Percentiles rank a stretch among this genome's conserved stretches.
Conservation (phyloP, 345 rosid genomes). For the Citrus inodora region DNA sequence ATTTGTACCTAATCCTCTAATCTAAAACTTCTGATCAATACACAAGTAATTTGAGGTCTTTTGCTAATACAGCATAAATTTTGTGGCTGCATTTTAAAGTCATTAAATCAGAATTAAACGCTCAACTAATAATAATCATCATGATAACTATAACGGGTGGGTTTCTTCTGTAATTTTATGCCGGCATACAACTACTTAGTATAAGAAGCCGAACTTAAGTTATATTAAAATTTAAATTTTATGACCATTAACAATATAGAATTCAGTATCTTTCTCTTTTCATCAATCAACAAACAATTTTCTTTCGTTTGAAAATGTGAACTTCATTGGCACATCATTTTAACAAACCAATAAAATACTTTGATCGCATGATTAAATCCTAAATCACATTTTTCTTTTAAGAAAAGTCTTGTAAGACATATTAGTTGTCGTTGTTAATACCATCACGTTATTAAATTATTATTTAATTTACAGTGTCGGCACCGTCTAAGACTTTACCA, state of each 20-base stretch:
- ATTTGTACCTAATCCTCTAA: not conserved
- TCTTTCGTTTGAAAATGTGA: not conserved
- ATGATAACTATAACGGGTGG: not conserved
- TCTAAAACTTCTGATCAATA: not conserved
- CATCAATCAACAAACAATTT: not conserved
- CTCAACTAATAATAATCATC: too few species aligned
- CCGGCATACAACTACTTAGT: not conserved
- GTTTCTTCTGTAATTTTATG: not conserved
- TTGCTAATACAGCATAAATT: not conserved
- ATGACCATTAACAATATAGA: not conserved
- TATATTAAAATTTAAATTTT: too few species aligned
- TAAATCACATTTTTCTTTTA: not conserved
- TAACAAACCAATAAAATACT: too few species aligned
- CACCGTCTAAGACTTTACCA: not conserved
- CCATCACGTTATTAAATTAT: not conserved
- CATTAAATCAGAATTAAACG: not conserved
- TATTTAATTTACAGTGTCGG: not conserved
- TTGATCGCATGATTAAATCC: not conserved
- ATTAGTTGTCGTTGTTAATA: too few species aligned
- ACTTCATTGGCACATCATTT: not conserved
- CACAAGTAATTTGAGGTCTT: not conserved
- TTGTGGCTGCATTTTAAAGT: not conserved
- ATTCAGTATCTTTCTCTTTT: not conserved
- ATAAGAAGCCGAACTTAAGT: not conserved
- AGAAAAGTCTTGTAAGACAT: not conserved